phyloP scores from a whole-genome alignment of 164 flowering plant species.

The Echeveria elegans region DNA sequence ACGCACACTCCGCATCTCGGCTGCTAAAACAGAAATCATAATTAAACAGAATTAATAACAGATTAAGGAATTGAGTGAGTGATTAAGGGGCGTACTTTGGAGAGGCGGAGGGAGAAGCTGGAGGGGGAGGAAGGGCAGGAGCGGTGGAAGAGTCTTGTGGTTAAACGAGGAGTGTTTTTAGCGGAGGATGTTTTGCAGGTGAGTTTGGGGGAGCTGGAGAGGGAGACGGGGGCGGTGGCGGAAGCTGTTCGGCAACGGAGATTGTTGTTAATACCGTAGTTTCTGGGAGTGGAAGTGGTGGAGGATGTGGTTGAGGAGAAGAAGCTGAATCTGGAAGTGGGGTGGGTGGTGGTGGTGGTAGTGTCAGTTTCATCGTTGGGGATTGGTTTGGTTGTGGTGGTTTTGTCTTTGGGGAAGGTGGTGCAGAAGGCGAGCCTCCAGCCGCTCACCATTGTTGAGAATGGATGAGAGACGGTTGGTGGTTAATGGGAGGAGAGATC shows the following conservation, averaged over 20 bases:
- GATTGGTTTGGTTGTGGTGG: background rate
- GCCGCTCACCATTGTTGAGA: slow-evolving; percentile 26
- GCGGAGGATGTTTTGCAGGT: slow-evolving; percentile 33
- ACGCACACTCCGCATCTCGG: slow-evolving; percentile 82
- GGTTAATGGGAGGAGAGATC: background rate
- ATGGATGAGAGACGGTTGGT: background rate
- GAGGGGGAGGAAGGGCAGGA: slow-evolving; percentile 70
- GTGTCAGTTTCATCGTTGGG: background rate
- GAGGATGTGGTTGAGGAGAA: no score
- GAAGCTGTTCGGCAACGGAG: slow-evolving; percentile 39
- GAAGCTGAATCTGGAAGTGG: slow-evolving; percentile 26
- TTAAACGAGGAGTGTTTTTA: slow-evolving; percentile 28
- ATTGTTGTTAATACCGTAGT: slow-evolving; percentile 14
- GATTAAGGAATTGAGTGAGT: no score
- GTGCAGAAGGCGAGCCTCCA: slow-evolving; percentile 45
- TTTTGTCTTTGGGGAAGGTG: slow-evolving; percentile 20
- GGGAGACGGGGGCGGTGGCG: background rate
- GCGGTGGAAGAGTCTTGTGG: no score
- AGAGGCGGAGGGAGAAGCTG: slow-evolving; percentile 61
- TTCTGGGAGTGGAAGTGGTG: slow-evolving; percentile 27
- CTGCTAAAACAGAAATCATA: slow-evolving; percentile 1
- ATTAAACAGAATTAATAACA: no score
- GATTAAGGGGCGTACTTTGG: slow-evolving; percentile 32
- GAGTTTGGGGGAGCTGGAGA: slow-evolving; percentile 40
- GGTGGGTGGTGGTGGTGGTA: background rate